Evolutionary conservation across 1,284 basidiomycete genomes (phyloP).

Genomic region (Malassezia sp.): DNA sequence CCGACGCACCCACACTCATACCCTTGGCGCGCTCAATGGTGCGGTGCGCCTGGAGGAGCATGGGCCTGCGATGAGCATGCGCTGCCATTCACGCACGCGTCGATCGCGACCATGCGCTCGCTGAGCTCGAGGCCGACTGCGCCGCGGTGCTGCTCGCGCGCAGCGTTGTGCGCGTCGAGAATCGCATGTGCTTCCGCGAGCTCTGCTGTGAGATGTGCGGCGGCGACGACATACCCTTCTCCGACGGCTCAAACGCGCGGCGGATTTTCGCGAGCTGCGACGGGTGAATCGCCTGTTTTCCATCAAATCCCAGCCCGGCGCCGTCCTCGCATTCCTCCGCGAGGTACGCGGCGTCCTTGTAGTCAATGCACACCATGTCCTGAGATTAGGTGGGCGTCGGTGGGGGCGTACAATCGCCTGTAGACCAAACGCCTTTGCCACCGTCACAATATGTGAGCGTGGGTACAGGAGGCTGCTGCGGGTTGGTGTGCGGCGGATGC

Average conservation of each 20-base stretch:
- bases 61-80: conserved; percentile 8
- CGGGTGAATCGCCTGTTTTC: conserved; percentile 79
- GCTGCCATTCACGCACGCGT: conserved; percentile 51
- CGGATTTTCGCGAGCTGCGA: conserved; percentile 70
- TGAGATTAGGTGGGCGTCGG: background rate
- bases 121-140: conserved; percentile 56
- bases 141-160: conserved; percentile 50
- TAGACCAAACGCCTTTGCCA: conserved; percentile 71
- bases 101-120: conserved; percentile 56
- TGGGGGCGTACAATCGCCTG: conserved; percentile 57
- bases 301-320: conserved; percentile 38
- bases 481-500: conserved; percentile 64
- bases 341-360: conserved; percentile 63
- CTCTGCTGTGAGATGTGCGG: conserved; percentile 53
- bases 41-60: conserved; percentile 53
- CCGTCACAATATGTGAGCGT: conserved; percentile 69
- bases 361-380: conserved; percentile 74
- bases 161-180: conserved; percentile 48
- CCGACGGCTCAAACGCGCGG: conserved; percentile 62
- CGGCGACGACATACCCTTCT: conserved; percentile 53
- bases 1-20: too few relatives aligned
- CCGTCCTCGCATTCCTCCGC: conserved; percentile 63
- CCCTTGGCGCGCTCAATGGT: conserved; percentile 49
- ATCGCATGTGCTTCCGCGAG: conserved; percentile 68
- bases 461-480: conserved; percentile 70